phyloP scores from a whole-genome alignment of 169 alveolate species.

The Cryptosporidium sp. region DNA sequence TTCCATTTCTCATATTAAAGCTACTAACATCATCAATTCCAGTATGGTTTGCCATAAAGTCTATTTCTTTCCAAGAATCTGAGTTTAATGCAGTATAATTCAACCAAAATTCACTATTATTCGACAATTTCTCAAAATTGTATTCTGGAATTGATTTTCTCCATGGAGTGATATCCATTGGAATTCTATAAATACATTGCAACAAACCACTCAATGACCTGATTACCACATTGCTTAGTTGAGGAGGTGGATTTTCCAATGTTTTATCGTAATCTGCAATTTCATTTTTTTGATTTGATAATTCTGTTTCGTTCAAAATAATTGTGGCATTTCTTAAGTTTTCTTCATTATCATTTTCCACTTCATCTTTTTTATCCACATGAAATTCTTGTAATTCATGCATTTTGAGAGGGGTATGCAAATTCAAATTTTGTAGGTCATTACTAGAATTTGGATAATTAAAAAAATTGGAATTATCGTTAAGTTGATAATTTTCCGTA shows the following conservation, averaged over 20 bases:
- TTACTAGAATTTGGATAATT: background rate
- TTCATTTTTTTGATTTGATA: background rate
- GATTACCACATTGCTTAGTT: slow-evolving; percentile 1
- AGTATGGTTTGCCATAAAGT: background rate
- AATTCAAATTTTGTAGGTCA: background rate
- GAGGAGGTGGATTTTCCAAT: background rate
- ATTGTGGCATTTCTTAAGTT: background rate
- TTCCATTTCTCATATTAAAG: background rate
- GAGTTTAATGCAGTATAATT: slow-evolving; percentile 50
- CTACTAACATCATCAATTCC: background rate
- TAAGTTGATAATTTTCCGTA: background rate
- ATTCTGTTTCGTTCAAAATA: background rate
- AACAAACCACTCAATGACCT: slow-evolving; percentile 13
- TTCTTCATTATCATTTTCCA: background rate
- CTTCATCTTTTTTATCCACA: slow-evolving; percentile 9
- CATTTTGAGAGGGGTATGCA: background rate
- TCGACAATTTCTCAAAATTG: background rate
- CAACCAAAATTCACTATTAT: slow-evolving; percentile 25
- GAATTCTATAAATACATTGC: slow-evolving; percentile 43
- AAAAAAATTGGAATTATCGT: background rate
- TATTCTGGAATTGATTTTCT: background rate
- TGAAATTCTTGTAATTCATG: background rate
- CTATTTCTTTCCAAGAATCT: slow-evolving; percentile 16
- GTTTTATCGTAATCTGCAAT: background rate
- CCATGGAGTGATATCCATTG: slow-evolving; percentile 38